Evolutionary conservation across 2,329 filamentous ascomycete species (phyloP), one percentile per base, ranked within the genome.

Genomic region (Trichoderma oligosporum): DNA sequence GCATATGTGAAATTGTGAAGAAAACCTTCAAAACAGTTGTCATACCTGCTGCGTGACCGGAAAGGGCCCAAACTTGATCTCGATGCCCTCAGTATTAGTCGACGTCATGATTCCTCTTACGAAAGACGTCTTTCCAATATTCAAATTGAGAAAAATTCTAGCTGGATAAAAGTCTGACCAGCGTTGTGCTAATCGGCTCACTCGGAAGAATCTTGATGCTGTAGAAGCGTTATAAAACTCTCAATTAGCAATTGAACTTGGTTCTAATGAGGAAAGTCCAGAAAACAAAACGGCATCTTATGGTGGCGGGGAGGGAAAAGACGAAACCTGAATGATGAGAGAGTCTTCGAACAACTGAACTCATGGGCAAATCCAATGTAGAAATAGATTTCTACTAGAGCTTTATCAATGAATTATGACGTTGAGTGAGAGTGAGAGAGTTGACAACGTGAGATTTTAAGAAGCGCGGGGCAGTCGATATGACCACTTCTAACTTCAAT

Each of bases 1-100:
- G 8, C 14, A 16, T 9, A 29, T 35, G 22, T 2, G 14, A 11
- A 41, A 8, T 11, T n/a, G 5, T 5, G 12, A 35, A 49, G 9
- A 24, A 27, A 38, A 18, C n/a, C n/a, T n/a, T n/a, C n/a, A n/a
- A n/a, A n/a, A n/a, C n/a, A n/a, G n/a, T n/a, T n/a, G n/a, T 11
- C 74, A 65, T 73, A 88, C 87, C 76, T 91, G 89, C 16, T 83
- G 78, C 11, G 88, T 89, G 55, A 95, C 88, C 58, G 88, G 78
- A 68, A 88, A 92, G 7, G 85, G 81, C 12, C 90, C 89, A 67
- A 95, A 94, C 67, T 84, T 78, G 64, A 93, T 70, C 22, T 29
- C 57, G 48, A 56, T 61, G 4, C 59, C 66, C 20, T 62, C 62
- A 22, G 60, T 56, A 18, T 58, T 65, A 27, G 70, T 65, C 16